These are phyloP conservation scores for Amanita polypyramis DNA, from an alignment of 768 basidiomycete genomes.

Conservation along the genomic window DNA sequence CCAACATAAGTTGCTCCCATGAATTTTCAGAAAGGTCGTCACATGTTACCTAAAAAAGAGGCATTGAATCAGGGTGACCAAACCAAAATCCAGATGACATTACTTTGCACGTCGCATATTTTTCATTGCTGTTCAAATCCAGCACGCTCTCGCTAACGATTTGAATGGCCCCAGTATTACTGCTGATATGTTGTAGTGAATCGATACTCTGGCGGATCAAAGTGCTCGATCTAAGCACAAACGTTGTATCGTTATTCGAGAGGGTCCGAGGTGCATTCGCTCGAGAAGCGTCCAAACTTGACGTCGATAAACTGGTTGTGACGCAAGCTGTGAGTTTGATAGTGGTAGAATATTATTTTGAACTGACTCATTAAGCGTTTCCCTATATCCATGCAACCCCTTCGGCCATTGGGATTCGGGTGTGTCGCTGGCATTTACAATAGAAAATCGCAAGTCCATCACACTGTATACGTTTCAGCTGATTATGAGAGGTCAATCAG, in stretches of 20 bases:
- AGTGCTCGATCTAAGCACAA: neutral
- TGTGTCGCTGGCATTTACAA: neutral
- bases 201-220: slow-evolving; percentile 5
- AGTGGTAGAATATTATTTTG: neutral
- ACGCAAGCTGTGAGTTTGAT: neutral
- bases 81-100: neutral
- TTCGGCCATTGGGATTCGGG: slow-evolving; percentile 8
- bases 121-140: slow-evolving; percentile 7
- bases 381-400: slow-evolving; percentile 4
- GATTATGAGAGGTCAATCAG: neutral
- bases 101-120: slow-evolving; percentile 11
- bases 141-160: slow-evolving; percentile 9
- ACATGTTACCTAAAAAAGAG: slow-evolving; percentile 7
- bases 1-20: slow-evolving; percentile 12
- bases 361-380: neutral
- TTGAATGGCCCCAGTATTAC: neutral
- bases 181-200: neutral
- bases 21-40: slow-evolving; percentile 6
- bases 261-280: neutral
- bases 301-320: neutral
- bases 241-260: neutral
- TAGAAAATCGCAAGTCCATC: slow-evolving; percentile 3
- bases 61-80: neutral
- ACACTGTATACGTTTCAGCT: neutral
- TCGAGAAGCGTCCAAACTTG: slow-evolving; percentile 4